Conservation (phyloP, 805 yeast genomes). For the Pichia rugopelliculosa region DNA sequence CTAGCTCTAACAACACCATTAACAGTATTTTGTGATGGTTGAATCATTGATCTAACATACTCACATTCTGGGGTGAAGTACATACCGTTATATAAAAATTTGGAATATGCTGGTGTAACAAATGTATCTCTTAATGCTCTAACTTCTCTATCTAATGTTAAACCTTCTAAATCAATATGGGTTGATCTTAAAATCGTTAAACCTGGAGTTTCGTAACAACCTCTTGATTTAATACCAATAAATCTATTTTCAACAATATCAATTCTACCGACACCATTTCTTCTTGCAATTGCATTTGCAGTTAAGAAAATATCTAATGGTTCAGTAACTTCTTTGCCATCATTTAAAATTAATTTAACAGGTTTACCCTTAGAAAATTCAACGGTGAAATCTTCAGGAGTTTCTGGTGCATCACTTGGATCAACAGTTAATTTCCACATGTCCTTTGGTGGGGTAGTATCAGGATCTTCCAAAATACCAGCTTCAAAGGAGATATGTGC, state of each 20-base stretch:
- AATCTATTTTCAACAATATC: constrained; percentile 99
- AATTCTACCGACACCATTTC: constrained; percentile 99
- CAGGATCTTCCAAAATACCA: constrained; percentile 98
- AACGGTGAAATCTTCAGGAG: constrained; percentile 83
- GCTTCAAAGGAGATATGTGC: constrained; percentile 99
- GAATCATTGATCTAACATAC: constrained; percentile 86
- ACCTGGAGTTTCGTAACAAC: constrained; percentile 99
- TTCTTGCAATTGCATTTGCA: constrained; percentile 93
- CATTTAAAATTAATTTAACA: constrained; percentile 62
- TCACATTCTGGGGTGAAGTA: constrained; percentile 98
- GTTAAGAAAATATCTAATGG: constrained; percentile 89
- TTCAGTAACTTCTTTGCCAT: constrained; percentile 56
- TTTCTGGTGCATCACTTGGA: constrained; percentile 90
- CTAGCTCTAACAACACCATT: constrained; percentile 94
- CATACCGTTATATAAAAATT: constrained; percentile 91
- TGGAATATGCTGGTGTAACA: constrained; percentile 88
- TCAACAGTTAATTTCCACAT: constrained; percentile 99
- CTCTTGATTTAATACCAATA: constrained; percentile 97
- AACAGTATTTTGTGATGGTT: constrained; percentile 90
- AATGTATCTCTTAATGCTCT: constrained; percentile 94
- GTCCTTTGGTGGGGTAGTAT: constrained; percentile 98
- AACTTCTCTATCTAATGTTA: constrained; percentile 95
- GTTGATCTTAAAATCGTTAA: constrained; percentile 88
- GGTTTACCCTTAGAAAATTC: constrained; percentile 85
- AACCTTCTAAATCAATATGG: constrained; percentile 95